Percentiles rank a stretch among this genome's conserved stretches.
phyloP scores from a whole-genome alignment of 805 yeast species.

The Yarrowia sp. region DNA sequence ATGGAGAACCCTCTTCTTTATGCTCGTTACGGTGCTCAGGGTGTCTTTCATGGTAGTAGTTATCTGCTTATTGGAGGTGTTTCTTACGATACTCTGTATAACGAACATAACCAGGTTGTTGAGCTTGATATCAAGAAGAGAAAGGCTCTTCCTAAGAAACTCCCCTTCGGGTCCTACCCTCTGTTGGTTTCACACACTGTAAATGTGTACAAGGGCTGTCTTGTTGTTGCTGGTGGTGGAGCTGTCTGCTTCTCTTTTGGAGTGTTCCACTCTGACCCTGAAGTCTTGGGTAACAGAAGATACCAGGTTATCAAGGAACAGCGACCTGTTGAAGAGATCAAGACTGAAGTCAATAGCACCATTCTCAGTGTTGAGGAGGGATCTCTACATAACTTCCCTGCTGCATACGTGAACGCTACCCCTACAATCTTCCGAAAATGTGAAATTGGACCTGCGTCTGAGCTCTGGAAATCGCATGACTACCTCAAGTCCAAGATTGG shows the following conservation, averaged over 20 bases:
- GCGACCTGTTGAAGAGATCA: neutral
- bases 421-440: conserved; percentile 47
- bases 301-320: conserved; percentile 16
- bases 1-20: conserved; percentile 37
- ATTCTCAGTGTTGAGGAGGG: conserved; percentile 22
- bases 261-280: conserved; percentile 56
- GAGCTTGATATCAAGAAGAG: conserved; percentile 41
- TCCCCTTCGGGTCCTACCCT: conserved; percentile 48
- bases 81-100: conserved; percentile 52
- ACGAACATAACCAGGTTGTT: conserved; percentile 52
- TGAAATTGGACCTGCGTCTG: conserved; percentile 47
- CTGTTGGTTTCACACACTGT: conserved; percentile 64
- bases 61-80: conserved; percentile 63
- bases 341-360: neutral
- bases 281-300: conserved; percentile 18
- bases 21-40: conserved; percentile 60
- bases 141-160: neutral
- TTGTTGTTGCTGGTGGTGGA: conserved; percentile 65
- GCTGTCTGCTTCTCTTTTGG: conserved; percentile 87
- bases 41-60: conserved; percentile 47
- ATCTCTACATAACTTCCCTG: neutral
- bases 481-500: conserved; percentile 48
- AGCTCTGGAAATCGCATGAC: conserved; percentile 47
- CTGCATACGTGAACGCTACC: conserved; percentile 10
- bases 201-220: conserved; percentile 43